Percentiles rank a stretch among this genome's conserved stretches.
These are phyloP conservation scores for Lyophyllum decastes DNA, from an alignment of 768 basidiomycete species.

Conservation along the genomic window DNA sequence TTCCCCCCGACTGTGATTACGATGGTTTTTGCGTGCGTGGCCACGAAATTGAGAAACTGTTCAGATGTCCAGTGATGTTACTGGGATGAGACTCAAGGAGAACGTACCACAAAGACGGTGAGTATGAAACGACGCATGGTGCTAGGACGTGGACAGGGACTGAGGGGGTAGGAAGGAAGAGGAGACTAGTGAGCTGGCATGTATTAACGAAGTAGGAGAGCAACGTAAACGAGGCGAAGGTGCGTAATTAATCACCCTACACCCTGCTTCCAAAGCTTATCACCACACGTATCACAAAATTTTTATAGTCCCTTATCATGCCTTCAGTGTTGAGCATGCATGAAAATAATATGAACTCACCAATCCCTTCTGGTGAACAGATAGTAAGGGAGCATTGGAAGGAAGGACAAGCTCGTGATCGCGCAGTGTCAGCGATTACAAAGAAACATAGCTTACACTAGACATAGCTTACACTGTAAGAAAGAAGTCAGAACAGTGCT, in stretches of 20 bases:
- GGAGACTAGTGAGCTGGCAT: neutral
- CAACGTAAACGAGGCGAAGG: slow-evolving; percentile 1
- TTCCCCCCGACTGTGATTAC: slow-evolving; percentile 49
- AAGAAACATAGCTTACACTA: too few relatives aligned
- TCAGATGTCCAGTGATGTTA: neutral
- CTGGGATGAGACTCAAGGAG: neutral
- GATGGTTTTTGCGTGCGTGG: slow-evolving; percentile 36
- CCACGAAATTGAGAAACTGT: neutral
- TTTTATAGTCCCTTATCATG: neutral
- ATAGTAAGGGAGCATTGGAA: too few relatives aligned
- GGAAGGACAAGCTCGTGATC: too few relatives aligned
- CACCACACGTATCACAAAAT: too few relatives aligned
- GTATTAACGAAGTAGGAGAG: slow-evolving; percentile 3
- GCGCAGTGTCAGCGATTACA: too few relatives aligned
- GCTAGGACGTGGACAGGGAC: neutral
- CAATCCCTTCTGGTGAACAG: too few relatives aligned
- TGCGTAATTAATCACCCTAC: neutral
- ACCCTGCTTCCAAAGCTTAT: neutral
- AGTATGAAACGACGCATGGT: slow-evolving; percentile 4
- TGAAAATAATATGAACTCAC: too few relatives aligned
- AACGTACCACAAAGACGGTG: slow-evolving; percentile 6
- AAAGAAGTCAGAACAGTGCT: too few relatives aligned
- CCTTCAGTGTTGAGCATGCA: neutral
- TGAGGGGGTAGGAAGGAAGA: neutral
- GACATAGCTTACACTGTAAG: too few relatives aligned